phyloP scores from a whole-genome alignment of 2,329 filamentous ascomycete species.

The Paecilomyces sp. region DNA sequence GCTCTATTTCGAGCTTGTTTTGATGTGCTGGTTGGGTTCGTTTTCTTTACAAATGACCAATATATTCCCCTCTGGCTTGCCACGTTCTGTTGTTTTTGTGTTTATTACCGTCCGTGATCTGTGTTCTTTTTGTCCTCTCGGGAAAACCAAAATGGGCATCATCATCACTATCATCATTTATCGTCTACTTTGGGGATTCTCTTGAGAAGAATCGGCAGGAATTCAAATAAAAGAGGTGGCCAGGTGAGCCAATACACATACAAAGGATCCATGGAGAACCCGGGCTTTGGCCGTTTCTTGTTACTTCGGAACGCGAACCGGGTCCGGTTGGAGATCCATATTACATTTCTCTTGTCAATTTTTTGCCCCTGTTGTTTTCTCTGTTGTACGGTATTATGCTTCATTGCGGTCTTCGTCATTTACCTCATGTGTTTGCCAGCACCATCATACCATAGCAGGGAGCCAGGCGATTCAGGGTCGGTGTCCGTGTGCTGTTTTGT shows the following conservation, averaged over 20 bases:
- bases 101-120: background rate
- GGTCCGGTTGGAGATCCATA: background rate
- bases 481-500: slow-evolving; percentile 1
- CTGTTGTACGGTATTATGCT: slow-evolving; percentile 4
- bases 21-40: background rate
- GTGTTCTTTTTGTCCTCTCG: background rate
- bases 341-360: background rate
- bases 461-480: slow-evolving; percentile 14
- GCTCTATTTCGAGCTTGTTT: background rate
- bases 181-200: background rate
- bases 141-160: background rate
- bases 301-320: background rate
- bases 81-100: background rate
- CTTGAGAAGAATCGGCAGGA: background rate
- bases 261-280: background rate
- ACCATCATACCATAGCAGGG: slow-evolving; percentile 17
- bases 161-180: background rate
- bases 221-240: background rate
- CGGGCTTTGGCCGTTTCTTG: background rate
- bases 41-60: background rate
- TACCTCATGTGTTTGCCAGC: slow-evolving; percentile 13
- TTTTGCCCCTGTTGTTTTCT: background rate
- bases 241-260: background rate
- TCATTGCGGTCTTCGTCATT: slow-evolving; percentile 5
- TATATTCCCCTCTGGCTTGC: background rate